Base-by-base conservation (phyloP, 2,329 filamentous ascomycete genomes). In the Ophiobolus disseminans region DNA sequence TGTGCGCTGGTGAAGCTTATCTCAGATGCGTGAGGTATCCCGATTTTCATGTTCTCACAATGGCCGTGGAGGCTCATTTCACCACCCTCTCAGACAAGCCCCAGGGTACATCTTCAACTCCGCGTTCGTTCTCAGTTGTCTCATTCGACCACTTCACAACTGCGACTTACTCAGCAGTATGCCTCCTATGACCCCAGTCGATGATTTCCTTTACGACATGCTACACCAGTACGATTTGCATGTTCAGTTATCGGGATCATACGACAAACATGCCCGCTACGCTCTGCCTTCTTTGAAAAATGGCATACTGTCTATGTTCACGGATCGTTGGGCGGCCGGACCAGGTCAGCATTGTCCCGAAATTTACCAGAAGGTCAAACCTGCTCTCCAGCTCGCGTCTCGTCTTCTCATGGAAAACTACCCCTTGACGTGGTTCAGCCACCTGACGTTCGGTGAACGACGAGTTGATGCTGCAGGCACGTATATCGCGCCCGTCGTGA, bases 361-460 rank as follows among this genome's bases (percentile, higher is more conserved):
- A 0, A 37, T 55, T 5, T 60, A 48, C 31, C 6, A 28, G 2
- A 21, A 14, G 2, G 48, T 63, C 26, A 13, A 28, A 17, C 48
- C 40, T 13, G 58, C 55, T 7, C 36, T 65, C 3, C 49, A 32
- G 11, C 54, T 65, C 4, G 55, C 55, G 2, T 58, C 57, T 3
- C 45, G 50, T 4, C 39, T 57, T 17, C 21, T 65, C 0, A 53
- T 26, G 3, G 60, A 64, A 37, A 37, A 53, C 7, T 55, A 49
- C n/a, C 38, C 38, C 2, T 39, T 66, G 8, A 25, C 43, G 16
- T 64, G 58, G 58, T 64, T 58, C 37, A 37, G 38, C n/a, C 57
- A 62, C 31, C 17, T 60, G 2, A 58, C 50, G 0, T 62, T 43
- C 11, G 59, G 62, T 3, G 14, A 47, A 7, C 45, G 34, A 2